These are phyloP conservation scores for Suhomyces sp. DNA, from an alignment of 805 yeast genomes.

Conservation along the genomic window DNA sequence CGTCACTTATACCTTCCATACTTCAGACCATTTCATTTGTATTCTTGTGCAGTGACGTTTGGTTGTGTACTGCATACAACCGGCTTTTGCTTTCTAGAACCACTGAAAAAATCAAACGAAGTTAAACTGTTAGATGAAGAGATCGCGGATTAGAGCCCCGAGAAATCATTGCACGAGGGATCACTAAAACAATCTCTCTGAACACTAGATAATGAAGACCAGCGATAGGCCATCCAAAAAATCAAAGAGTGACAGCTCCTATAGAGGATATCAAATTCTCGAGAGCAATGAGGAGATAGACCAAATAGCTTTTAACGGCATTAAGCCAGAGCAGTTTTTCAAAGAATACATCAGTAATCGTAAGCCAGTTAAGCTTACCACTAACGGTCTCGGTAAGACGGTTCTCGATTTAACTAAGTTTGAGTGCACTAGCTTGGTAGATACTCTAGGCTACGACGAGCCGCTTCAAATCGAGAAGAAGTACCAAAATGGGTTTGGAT, in stretches of 20 bases:
- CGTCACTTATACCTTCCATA: not conserved
- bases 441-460: constrained; percentile 33
- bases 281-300: not conserved
- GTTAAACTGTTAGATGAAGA: not conserved
- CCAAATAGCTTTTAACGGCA: not conserved
- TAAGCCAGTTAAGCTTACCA: constrained; percentile 47
- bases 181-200: not conserved
- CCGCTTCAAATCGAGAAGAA: constrained; percentile 58
- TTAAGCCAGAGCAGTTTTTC: constrained; percentile 27
- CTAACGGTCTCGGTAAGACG: not conserved
- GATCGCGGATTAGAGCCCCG: not conserved
- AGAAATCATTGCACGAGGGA: not conserved
- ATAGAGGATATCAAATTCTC: not conserved
- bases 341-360: constrained; percentile 37
- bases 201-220: not conserved
- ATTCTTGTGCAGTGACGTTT: not conserved
- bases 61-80: not conserved
- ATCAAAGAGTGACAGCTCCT: not conserved
- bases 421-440: constrained; percentile 22
- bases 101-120: not conserved
- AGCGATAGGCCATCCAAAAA: not conserved
- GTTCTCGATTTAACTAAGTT: constrained; percentile 4
- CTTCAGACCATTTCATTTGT: not conserved
- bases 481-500: constrained; percentile 62
- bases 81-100: not conserved